Conservation (phyloP, 495 filamentous ascomycete genomes). For the Tetracladium setigerum region DNA sequence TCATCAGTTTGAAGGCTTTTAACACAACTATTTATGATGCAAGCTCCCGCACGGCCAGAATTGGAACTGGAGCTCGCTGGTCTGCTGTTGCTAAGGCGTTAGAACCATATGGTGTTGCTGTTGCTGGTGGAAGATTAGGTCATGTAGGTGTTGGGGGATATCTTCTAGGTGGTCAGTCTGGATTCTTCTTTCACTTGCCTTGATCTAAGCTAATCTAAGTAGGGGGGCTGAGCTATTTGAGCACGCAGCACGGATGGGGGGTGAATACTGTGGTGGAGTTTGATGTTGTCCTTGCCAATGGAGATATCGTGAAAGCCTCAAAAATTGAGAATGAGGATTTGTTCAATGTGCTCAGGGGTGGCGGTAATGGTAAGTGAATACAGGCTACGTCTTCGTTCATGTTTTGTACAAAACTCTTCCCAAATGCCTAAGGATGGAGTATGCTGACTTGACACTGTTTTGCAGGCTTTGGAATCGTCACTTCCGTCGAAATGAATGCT, state of each 20-base stretch:
- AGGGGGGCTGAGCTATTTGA: conserved; percentile 16
- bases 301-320: conserved; percentile 37
- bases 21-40: conserved; percentile 19
- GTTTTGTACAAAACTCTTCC: too few relatives aligned
- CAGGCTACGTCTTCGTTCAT: too few relatives aligned
- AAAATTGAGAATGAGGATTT: conserved; percentile 4
- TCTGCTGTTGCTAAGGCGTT: conserved; percentile 36
- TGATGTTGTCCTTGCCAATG: conserved; percentile 50
- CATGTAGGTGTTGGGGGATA: too few relatives aligned
- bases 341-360: neutral
- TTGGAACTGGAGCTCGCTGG: conserved; percentile 37
- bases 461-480: too few relatives aligned
- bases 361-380: too few relatives aligned
- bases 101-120: conserved; percentile 29
- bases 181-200: too few relatives aligned
- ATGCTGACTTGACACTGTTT: too few relatives aligned
- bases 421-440: too few relatives aligned
- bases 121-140: conserved; percentile 42
- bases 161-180: conserved; percentile 44
- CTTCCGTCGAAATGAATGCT: too few relatives aligned
- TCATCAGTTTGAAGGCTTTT: conserved; percentile 23
- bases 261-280: too few relatives aligned
- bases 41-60: conserved; percentile 21
- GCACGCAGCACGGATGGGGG: too few relatives aligned
- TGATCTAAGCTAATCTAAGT: too few relatives aligned